Base-by-base conservation (phyloP, 108 stramenopile genomes). In the Nitzschia sp. region DNA sequence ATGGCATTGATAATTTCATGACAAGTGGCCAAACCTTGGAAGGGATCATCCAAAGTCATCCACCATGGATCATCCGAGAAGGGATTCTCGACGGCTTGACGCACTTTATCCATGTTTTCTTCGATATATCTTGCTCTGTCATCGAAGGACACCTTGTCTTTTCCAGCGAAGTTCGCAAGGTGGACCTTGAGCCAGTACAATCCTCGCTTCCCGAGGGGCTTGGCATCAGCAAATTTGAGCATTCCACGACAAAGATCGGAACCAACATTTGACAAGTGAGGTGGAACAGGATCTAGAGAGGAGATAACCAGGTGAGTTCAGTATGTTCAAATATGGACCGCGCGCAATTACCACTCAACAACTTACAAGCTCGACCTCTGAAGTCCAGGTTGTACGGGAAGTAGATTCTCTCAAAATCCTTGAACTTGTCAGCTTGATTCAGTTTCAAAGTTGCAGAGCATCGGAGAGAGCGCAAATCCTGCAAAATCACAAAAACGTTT, bases 311-410 rank as follows among this genome's bases (percentile, higher is more conserved):
- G 34, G 34, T 55, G 24, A 55, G 54, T 14, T 24, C 12, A 7
- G 19, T 25, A 0, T 22, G 40, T n/a, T n/a, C n/a, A 51, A 51
- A 22, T 26, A 15, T 25, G 46, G 20, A 34, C 2, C 6, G 10
- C 38, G 6, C 52, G 53, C 51, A 10, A 50, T 48, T 55, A n/a
- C 8, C 25, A 41, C 40, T 7, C 10, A 26, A 38, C 2, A 7
- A 69, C 68, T 44, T 50, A 69, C 68, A 85, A 12, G 95, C 98
- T 12, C 99, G 81, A 17, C 99, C 98, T 12, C 99, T 82, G 73
- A 99, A 99, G 74, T 99, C 99, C 63, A 99, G 77, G 77, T 98
- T 99, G 90, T 97, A 97, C 9, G 98, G 98, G 65, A 98, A 99
- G 80, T 89, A 99, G 38, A 99, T 88, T 60, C 76, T 71, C 24